Conservation (phyloP, 495 filamentous ascomycete genomes). For the Aspergillus conjunctus region DNA sequence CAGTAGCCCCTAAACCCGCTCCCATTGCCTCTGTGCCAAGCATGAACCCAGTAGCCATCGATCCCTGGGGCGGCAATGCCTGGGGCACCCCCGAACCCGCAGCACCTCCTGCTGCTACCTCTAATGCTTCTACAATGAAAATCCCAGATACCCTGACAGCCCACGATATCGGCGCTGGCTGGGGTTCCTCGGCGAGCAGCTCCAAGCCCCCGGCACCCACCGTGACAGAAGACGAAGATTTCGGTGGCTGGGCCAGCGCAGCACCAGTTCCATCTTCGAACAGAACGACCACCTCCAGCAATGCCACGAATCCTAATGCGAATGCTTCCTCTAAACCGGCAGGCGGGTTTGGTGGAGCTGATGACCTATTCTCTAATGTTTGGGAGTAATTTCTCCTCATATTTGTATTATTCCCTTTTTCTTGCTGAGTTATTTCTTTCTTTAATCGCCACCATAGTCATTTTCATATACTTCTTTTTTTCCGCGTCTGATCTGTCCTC, state of each 20-base stretch:
- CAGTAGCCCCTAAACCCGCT: conserved; percentile 43
- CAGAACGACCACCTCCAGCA: conserved; percentile 7
- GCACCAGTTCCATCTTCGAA: conserved; percentile 50
- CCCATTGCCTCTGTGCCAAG: conserved; percentile 37
- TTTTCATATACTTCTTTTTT: conserved; percentile 19
- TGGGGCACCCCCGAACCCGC: conserved; percentile 53
- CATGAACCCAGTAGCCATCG: conserved; percentile 41
- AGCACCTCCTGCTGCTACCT: conserved; percentile 28
- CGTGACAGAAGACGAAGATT: conserved; percentile 84
- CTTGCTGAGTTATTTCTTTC: conserved; percentile 7
- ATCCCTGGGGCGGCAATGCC: conserved; percentile 54
- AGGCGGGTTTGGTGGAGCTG: conserved; percentile 66
- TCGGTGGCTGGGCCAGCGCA: conserved; percentile 87
- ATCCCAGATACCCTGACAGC: conserved; percentile 49
- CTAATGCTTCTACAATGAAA: conserved; percentile 48
- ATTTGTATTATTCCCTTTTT: conserved; percentile 1
- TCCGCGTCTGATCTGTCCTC: neutral
- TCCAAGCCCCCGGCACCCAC: conserved; percentile 55
- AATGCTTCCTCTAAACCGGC: conserved; percentile 48
- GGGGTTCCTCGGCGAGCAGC: conserved; percentile 37
- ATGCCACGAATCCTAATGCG: conserved; percentile 27
- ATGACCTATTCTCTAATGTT: conserved; percentile 93
- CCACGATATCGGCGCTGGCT: conserved; percentile 55
- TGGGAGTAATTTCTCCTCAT: conserved; percentile 62
- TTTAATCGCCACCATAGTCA: conserved; percentile 31